Evolutionary conservation across 225 moss, liverwort and hornwort genomes (phyloP).

Genomic region (Takakia lepidozioides): DNA sequence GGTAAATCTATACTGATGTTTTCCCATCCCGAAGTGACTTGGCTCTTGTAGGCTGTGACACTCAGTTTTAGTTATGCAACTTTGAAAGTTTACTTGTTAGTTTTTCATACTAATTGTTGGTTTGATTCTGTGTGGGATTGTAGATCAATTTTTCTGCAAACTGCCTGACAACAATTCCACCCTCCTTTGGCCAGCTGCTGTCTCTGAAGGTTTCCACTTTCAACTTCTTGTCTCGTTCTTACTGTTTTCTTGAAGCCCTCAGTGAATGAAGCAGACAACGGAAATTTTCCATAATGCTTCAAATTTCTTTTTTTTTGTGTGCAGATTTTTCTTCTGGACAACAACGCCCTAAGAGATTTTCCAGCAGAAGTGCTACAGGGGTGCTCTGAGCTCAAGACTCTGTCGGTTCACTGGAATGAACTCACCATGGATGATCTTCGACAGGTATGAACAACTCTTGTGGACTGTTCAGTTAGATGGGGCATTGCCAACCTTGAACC

Average conservation of each 20-base stretch:
- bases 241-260: no score
- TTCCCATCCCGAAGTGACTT: no score
- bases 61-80: no score
- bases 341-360: constrained; percentile 77
- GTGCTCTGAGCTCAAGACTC: constrained; percentile 72
- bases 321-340: constrained; percentile 76
- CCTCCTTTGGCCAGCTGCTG: constrained; percentile 51
- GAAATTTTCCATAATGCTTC: neutral
- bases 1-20: no score
- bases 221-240: no score
- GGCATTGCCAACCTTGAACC: no score
- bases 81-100: no score
- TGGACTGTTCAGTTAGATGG: no score
- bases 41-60: no score
- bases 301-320: neutral
- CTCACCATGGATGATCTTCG: constrained; percentile 90
- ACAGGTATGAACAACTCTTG: no score
- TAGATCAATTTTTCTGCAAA: constrained; percentile 77
- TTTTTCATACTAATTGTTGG: no score
- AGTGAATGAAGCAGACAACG: no score
- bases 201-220: constrained; percentile 50
- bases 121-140: constrained; percentile 4
- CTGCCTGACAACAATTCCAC: constrained; percentile 52
- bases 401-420: constrained; percentile 90
- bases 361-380: constrained; percentile 71